Conservation (phyloP, 176 grass and related monocot species). For the Poa pratensis region DNA sequence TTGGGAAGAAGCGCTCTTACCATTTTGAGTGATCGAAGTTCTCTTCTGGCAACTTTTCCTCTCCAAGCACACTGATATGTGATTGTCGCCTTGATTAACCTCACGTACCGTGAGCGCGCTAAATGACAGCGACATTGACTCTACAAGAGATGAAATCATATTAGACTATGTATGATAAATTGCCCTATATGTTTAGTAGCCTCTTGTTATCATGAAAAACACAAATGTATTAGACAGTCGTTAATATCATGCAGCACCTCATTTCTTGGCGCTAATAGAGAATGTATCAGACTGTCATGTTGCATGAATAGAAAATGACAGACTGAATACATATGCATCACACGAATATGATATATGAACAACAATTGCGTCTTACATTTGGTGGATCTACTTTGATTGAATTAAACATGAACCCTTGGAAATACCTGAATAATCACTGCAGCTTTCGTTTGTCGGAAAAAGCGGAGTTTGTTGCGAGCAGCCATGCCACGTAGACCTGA, state of each 20-base stretch:
- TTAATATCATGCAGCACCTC: neutral
- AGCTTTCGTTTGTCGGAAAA: conserved; percentile 64
- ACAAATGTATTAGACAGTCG: neutral
- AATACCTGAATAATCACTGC: conserved; percentile 89
- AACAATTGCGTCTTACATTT: conserved; percentile 2
- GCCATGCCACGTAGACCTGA: conserved; percentile 79
- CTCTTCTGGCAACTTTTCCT: conserved; percentile 78
- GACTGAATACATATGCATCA: neutral
- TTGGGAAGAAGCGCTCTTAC: conserved; percentile 46
- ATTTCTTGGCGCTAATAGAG: neutral
- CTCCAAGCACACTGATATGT: conserved; percentile 77
- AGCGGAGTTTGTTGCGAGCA: conserved; percentile 63
- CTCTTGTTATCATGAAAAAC: conserved; percentile 9
- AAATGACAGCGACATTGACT: conserved; percentile 65
- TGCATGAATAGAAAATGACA: neutral
- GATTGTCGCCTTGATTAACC: conserved; percentile 64
- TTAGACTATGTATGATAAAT: neutral
- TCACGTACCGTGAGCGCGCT: conserved; percentile 56
- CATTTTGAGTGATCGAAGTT: conserved; percentile 85
- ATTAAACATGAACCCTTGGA: conserved; percentile 16
- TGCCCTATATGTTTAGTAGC: neutral
- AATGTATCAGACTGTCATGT: neutral
- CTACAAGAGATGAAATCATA: conserved; percentile 45
- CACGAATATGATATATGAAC: neutral
- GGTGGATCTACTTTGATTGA: conserved; percentile 9